Evolutionary conservation across 805 yeast species (phyloP).

Genomic region (Pichia thaimueangensis): DNA sequence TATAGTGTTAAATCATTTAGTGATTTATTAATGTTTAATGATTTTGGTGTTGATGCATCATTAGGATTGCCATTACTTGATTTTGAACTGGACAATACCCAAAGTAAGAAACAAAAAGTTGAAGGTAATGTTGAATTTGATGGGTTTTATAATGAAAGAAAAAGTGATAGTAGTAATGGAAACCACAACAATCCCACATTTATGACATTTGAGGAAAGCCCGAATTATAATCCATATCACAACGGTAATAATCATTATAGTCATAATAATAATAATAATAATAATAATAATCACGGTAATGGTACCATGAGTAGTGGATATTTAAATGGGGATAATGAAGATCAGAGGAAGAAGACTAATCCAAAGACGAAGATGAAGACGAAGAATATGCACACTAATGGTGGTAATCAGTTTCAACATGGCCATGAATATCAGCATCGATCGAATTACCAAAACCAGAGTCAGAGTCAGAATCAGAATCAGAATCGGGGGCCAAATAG

Average conservation of each 20-base stretch:
- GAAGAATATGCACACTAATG: too few species aligned
- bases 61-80: conserved; percentile 65
- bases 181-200: not conserved
- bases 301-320: too few species aligned
- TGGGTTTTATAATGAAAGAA: not conserved
- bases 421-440: not conserved
- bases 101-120: conserved; percentile 8
- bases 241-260: not conserved
- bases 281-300: too few species aligned
- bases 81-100: conserved; percentile 30
- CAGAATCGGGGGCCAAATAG: too few species aligned
- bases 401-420: not conserved
- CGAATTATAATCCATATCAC: not conserved
- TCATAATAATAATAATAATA: too few species aligned
- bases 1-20: conserved; percentile 21
- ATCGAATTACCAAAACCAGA: too few species aligned
- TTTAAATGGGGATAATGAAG: too few species aligned
- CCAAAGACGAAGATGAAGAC: too few species aligned
- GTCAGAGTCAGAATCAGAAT: too few species aligned
- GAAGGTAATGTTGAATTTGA: not conserved
- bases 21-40: conserved; percentile 33
- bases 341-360: too few species aligned
- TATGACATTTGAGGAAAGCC: conserved; percentile 1
- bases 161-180: not conserved
- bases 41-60: conserved; percentile 79